Conservation (phyloP, 768 basidiomycete species). For the Leccinum broughii region DNA sequence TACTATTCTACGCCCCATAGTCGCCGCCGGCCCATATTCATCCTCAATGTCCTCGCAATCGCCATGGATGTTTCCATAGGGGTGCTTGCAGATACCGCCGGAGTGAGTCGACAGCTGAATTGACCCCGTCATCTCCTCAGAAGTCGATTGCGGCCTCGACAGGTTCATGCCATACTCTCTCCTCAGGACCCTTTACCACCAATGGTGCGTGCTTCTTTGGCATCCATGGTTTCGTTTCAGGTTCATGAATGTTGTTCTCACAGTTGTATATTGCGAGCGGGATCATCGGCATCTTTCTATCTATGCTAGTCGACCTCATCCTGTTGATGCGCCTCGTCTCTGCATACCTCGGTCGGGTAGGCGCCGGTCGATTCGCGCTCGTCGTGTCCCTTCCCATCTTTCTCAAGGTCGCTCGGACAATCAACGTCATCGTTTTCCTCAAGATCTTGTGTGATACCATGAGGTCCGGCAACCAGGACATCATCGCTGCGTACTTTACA, state of each 20-base stretch:
- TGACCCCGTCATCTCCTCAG: background rate
- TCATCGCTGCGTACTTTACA: conserved; percentile 15
- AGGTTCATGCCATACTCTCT: conserved; percentile 33
- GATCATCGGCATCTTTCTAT: conserved; percentile 29
- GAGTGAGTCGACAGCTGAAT: conserved; percentile 13
- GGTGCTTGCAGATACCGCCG: conserved; percentile 20
- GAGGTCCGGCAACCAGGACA: conserved; percentile 11
- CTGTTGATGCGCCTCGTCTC: conserved; percentile 30
- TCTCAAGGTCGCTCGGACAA: conserved; percentile 31
- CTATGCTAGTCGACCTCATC: conserved; percentile 31
- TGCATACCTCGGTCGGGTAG: conserved; percentile 22
- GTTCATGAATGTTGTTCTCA: background rate
- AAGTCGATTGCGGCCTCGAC: background rate
- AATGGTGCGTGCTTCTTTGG: conserved; percentile 13
- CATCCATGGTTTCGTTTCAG: background rate
- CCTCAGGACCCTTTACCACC: conserved; percentile 22
- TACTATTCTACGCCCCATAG: conserved; percentile 30
- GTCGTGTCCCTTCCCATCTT: conserved; percentile 26
- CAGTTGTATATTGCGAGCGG: conserved; percentile 32
- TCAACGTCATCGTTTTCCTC: conserved; percentile 32
- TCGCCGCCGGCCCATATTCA: conserved; percentile 29
- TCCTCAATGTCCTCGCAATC: conserved; percentile 28
- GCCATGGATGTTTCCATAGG: conserved; percentile 24
- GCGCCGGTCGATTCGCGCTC: conserved; percentile 15
- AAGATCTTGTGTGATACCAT: conserved; percentile 22